phyloP scores from a whole-genome alignment of 208 protist genomes.

The Balamuthia mandrillaris region DNA sequence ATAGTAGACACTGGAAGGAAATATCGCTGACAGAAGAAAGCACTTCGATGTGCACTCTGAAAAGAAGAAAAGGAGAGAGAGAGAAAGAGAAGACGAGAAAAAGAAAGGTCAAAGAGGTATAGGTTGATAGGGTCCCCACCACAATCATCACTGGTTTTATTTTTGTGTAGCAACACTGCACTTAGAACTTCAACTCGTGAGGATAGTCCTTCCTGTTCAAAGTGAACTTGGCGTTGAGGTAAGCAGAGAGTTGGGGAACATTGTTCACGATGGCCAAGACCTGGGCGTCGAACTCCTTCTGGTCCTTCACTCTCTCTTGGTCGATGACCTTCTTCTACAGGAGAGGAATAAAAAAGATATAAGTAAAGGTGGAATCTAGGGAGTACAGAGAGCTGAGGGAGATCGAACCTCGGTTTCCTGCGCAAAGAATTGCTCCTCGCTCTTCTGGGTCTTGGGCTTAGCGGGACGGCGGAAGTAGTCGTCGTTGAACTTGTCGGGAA shows the following conservation, averaged over 20 bases:
- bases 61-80: too few species aligned
- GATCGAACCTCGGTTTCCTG: background rate
- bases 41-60: too few species aligned
- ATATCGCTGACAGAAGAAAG: too few species aligned
- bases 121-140: too few species aligned
- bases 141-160: too few species aligned
- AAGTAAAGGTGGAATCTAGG: background rate
- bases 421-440: constrained; percentile 42
- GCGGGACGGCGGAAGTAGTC: constrained; percentile 67
- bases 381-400: background rate
- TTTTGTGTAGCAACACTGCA: constrained; percentile 14
- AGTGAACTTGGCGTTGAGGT: constrained; percentile 77
- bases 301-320: constrained; percentile 57
- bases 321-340: constrained; percentile 50
- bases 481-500: constrained; percentile 71
- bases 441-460: constrained; percentile 47
- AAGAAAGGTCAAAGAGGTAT: too few species aligned
- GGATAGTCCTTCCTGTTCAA: constrained; percentile 76
- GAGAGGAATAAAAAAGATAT: background rate
- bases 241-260: constrained; percentile 63
- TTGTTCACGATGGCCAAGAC: constrained; percentile 72
- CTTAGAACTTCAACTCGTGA: constrained; percentile 86
- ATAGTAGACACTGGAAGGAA: too few species aligned
- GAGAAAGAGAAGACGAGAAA: too few species aligned
- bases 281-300: constrained; percentile 75